Percentiles rank a stretch among this genome's conserved stretches.
phyloP scores from a whole-genome alignment of 2,329 filamentous ascomycete genomes.

The Alternaria longipes region DNA sequence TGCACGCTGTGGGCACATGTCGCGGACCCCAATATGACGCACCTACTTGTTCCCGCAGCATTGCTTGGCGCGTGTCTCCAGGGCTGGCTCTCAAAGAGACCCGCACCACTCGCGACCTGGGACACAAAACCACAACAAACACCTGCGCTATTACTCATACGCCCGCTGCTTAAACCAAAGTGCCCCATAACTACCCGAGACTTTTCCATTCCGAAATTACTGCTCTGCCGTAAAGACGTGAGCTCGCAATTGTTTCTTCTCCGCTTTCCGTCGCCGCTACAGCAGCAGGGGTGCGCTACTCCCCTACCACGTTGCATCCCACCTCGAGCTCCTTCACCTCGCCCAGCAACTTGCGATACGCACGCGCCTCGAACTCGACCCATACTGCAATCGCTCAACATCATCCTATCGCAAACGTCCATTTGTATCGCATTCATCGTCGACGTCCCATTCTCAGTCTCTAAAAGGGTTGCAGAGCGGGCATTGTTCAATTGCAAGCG shows the following conservation, averaged over 20 bases:
- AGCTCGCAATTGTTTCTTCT: conserved; percentile 32
- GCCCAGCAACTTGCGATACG: conserved; percentile 12
- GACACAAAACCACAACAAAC: conserved; percentile 36
- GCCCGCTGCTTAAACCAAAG: conserved; percentile 11
- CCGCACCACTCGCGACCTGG: conserved; percentile 23
- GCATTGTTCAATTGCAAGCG: conserved; percentile 27
- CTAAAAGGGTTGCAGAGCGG: conserved; percentile 19
- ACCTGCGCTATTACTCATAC: conserved; percentile 26
- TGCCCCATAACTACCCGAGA: conserved; percentile 11
- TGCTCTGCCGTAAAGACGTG: conserved; percentile 11
- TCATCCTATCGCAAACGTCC: conserved; percentile 1
- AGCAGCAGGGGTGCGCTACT: conserved; percentile 34
- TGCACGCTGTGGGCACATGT: conserved; percentile 15
- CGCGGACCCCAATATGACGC: conserved; percentile 23
- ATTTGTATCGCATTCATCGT: conserved; percentile 15
- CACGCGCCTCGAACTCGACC: conserved; percentile 5
- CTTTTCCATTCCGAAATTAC: conserved; percentile 12
- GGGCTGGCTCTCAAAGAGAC: conserved; percentile 12
- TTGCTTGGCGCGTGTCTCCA: conserved; percentile 11
- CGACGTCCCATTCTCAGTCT: conserved; percentile 24
- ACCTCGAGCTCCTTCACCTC: conserved; percentile 29
- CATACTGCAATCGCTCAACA: conserved; percentile 4
- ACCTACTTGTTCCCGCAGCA: conserved; percentile 16
- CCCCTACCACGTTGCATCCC: conserved; percentile 38
- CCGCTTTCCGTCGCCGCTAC: conserved; percentile 41